Percentiles rank a stretch among this genome's conserved stretches.
Conservation (phyloP, 1,139 yeast genomes). For the Nakaseomyces nivariensis region DNA sequence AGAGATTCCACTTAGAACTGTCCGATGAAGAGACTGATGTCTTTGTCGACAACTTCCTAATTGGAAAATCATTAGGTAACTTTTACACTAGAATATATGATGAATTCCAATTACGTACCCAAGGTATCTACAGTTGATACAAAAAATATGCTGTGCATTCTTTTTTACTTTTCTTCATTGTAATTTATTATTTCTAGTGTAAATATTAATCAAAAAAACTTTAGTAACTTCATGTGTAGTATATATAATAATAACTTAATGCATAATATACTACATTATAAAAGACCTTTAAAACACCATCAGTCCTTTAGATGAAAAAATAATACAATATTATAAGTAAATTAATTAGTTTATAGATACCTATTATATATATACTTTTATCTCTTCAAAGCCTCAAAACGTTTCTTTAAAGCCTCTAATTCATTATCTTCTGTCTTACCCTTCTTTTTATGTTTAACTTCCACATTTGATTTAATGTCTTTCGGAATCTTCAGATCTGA, state of each 20-base stretch:
- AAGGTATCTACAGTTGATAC: constrained; percentile 74
- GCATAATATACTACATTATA: not conserved
- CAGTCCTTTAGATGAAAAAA: too few species aligned
- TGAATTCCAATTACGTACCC: constrained; percentile 87
- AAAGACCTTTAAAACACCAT: not conserved
- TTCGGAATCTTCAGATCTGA: constrained; percentile 37
- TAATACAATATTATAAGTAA: too few species aligned
- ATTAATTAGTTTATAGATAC: not conserved
- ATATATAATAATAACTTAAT: not conserved
- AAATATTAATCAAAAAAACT: too few species aligned
- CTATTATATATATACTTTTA: constrained; percentile 6
- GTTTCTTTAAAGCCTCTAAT: constrained; percentile 41
- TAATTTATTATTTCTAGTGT: too few species aligned
- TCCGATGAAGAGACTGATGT: constrained; percentile 62
- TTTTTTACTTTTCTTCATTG: too few species aligned
- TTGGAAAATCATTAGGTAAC: constrained; percentile 78
- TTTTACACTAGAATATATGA: constrained; percentile 86
- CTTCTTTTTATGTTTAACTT: constrained; percentile 18
- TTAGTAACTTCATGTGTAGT: not conserved
- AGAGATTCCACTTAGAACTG: constrained; percentile 69
- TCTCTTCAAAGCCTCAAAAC: constrained; percentile 42
- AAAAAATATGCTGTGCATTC: not conserved
- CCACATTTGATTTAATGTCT: constrained; percentile 29
- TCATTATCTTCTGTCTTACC: constrained; percentile 32
- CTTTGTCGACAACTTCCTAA: constrained; percentile 65